These are phyloP conservation scores for Citrus mangshanensis DNA, from an alignment of 345 rosid species.

Conservation along the genomic window DNA sequence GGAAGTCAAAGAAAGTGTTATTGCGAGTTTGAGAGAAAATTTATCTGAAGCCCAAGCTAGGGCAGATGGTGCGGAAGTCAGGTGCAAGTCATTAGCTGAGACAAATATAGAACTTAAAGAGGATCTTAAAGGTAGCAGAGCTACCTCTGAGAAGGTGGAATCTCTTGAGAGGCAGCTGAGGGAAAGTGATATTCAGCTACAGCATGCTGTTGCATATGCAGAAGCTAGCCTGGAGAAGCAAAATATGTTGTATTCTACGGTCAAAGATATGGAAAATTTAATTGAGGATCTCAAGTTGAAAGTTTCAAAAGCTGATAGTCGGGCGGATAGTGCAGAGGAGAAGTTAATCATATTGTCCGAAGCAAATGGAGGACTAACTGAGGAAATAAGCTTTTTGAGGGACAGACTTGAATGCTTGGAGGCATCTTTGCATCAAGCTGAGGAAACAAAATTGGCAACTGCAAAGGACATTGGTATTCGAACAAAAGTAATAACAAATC, in stretches of 20 bases:
- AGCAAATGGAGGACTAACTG: conserved; percentile 65
- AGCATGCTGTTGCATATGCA: conserved; percentile 71
- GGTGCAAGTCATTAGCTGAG: conserved; percentile 42
- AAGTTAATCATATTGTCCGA: conserved; percentile 76
- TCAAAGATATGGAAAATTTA: conserved; percentile 76
- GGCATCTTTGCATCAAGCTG: conserved; percentile 60
- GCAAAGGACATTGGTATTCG: conserved; percentile 65
- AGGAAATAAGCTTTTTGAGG: conserved; percentile 64
- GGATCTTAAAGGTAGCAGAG: conserved; percentile 49
- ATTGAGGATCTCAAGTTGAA: conserved; percentile 75
- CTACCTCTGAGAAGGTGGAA: conserved; percentile 50
- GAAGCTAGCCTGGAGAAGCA: conserved; percentile 91
- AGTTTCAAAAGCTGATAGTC: conserved; percentile 63
- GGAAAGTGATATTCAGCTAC: conserved; percentile 65
- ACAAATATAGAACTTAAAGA: conserved; percentile 45
- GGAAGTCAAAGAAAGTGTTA: conserved; percentile 48
- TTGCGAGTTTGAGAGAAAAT: conserved; percentile 43
- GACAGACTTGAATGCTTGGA: conserved; percentile 63
- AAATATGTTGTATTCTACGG: conserved; percentile 58
- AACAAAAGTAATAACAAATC: conserved; percentile 69
- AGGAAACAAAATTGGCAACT: conserved; percentile 60
- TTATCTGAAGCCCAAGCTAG: conserved; percentile 45
- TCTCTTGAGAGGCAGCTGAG: conserved; percentile 59
- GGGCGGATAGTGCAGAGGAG: conserved; percentile 74
- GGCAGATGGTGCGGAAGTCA: conserved; percentile 53